Conservation (phyloP, 345 rosid genomes). For the Boechera stricta region DNA sequence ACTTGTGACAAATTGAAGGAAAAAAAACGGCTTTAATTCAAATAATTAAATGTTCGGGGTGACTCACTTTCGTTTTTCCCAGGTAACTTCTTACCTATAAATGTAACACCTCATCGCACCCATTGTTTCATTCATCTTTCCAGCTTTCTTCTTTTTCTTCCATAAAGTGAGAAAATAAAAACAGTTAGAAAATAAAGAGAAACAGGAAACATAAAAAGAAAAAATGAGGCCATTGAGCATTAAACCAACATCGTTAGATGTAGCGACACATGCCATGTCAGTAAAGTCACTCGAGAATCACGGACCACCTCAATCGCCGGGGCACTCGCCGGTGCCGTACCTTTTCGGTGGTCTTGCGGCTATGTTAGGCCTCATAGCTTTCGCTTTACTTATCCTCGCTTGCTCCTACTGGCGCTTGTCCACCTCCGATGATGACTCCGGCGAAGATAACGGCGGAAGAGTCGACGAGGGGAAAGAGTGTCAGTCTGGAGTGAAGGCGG, state of each 20-base stretch:
- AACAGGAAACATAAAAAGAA: neutral
- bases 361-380: conserved; percentile 74
- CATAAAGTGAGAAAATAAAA: neutral
- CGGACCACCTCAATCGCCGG: conserved; percentile 52
- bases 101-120: conserved; percentile 35
- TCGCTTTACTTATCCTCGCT: conserved; percentile 69
- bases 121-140: conserved; percentile 32
- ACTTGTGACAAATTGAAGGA: neutral
- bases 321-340: conserved; percentile 86
- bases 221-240: conserved; percentile 33
- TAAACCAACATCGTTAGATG: conserved; percentile 35
- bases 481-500: conserved; percentile 32
- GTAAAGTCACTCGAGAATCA: conserved; percentile 23
- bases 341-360: conserved; percentile 78
- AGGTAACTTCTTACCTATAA: conserved; percentile 37
- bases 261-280: conserved; percentile 31
- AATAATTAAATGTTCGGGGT: conserved; percentile 4
- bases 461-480: conserved; percentile 52
- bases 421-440: conserved; percentile 40
- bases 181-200: neutral
- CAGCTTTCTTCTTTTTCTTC: conserved; percentile 15
- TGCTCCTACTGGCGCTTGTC: conserved; percentile 73
- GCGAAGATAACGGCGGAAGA: conserved; percentile 42
- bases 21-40: neutral
- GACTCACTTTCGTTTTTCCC: conserved; percentile 29